Base-by-base conservation (phyloP, 2,329 filamentous ascomycete genomes). In the Claviceps paspali region DNA sequence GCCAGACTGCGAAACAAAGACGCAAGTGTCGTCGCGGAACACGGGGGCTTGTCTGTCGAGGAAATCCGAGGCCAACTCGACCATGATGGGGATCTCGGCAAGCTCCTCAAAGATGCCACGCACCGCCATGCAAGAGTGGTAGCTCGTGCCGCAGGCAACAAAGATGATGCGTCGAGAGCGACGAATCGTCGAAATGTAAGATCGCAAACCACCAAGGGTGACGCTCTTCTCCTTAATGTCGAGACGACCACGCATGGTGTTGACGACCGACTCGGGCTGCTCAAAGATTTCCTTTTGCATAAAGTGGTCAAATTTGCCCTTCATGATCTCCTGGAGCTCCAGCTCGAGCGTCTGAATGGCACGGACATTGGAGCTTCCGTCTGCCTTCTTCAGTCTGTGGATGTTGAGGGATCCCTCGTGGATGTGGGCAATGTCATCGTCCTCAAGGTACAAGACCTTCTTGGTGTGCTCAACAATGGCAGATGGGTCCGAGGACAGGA, bases 271-370 rank as follows among this genome's bases (percentile, higher is more conserved):
- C 67, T 98, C 91, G 55, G 91, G 91, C 70, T 98, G 91, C 73
- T 98, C 91, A 62, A 98, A 98, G 55, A 98, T 98, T 63, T 98
- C 91, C 77, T 98, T 98, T 63, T 98, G 91, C 91, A 98, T 98
- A 73, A 95, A 98, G 69, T 98, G 91, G 62, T 98, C 91, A 64
- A 96, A 98, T 60, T 91, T 92, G 63, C 91, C 91, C 80, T 98
- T 98, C 91, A 98, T 98, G 65, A 98, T 98, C 70, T 98, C 87
- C 70, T 98, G 91, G 47, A 98, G 80, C 71, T 98, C 86, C 35
- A 98, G 82, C 71, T 98, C 91, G 39, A 98, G 76, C 39, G 91
- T 98, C 73, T 98, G 91, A 60, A 98, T 98, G 52, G 83, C 85
- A 60, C 91, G 87, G 51, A 96, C 86, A 57, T 96, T 95, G 64